These are phyloP conservation scores for Mucor piriformis DNA, from an alignment of 371 early-diverging fungal genomes.

Conservation along the genomic window DNA sequence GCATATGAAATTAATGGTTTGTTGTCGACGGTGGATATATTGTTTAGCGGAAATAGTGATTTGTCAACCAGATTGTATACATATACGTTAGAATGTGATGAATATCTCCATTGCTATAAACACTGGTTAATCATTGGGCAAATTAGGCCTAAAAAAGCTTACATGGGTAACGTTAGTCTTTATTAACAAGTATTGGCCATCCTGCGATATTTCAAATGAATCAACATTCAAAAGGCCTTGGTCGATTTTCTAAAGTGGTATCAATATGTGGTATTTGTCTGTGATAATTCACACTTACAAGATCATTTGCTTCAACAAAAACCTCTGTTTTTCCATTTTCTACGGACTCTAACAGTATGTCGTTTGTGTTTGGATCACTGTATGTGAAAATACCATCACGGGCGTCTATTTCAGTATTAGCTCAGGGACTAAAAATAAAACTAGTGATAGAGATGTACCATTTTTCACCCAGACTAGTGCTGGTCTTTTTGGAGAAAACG, in stretches of 20 bases:
- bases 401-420: slow-evolving; percentile 28
- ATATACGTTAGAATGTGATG: slow-evolving; percentile 76
- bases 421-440: neutral
- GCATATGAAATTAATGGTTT: slow-evolving; percentile 62
- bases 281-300: slow-evolving; percentile 19
- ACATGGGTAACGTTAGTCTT: slow-evolving; percentile 63
- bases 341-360: slow-evolving; percentile 50
- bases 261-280: neutral
- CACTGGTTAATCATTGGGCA: neutral
- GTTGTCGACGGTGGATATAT: slow-evolving; percentile 33
- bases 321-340: slow-evolving; percentile 29
- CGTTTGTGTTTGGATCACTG: slow-evolving; percentile 38
- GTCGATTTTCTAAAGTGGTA: slow-evolving; percentile 25
- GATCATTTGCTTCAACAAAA: slow-evolving; percentile 32
- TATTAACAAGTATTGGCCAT: slow-evolving; percentile 77
- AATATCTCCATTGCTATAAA: slow-evolving; percentile 81
- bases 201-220: slow-evolving; percentile 69
- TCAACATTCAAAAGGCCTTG: slow-evolving; percentile 32
- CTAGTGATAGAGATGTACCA: slow-evolving; percentile 41
- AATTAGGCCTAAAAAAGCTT: neutral
- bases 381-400: slow-evolving; percentile 57
- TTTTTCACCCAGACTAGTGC: slow-evolving; percentile 55
- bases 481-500: slow-evolving; percentile 46
- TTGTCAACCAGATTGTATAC: slow-evolving; percentile 68
- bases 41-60: slow-evolving; percentile 61